Conservation (phyloP, 1,139 yeast genomes). For the Yarrowia galli region DNA sequence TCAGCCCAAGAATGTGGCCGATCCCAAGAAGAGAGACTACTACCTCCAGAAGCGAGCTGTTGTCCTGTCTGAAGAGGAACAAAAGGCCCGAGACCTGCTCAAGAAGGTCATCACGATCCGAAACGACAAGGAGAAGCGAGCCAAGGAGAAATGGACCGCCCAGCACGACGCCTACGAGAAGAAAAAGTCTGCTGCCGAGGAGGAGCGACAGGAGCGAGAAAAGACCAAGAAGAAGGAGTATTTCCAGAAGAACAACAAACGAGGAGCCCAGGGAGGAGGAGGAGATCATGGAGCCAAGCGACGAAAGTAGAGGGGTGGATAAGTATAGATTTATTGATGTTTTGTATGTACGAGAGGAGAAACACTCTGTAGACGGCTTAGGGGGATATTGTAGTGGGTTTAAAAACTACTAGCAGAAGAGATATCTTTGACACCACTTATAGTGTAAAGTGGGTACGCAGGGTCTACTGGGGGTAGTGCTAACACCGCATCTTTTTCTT, state of each 20-base stretch:
- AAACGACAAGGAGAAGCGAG: conserved; percentile 84
- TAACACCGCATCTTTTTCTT: no score
- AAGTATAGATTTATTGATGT: neutral
- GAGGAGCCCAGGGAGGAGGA: conserved; percentile 55
- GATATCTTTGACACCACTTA: no score
- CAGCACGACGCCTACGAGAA: conserved; percentile 78
- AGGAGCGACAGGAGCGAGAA: conserved; percentile 73
- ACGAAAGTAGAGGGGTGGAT: neutral
- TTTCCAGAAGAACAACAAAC: conserved; percentile 76
- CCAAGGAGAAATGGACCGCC: conserved; percentile 74
- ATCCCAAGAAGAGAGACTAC: conserved; percentile 59
- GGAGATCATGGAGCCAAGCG: conserved; percentile 42
- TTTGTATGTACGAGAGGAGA: no score
- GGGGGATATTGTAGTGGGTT: no score
- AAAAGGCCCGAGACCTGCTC: conserved; percentile 88
- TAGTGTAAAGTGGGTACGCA: no score
- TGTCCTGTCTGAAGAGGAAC: conserved; percentile 88
- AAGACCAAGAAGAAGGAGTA: conserved; percentile 86
- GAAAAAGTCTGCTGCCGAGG: conserved; percentile 76
- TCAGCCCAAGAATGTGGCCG: conserved; percentile 73
- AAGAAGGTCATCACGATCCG: conserved; percentile 85
- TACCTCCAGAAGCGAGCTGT: conserved; percentile 94
- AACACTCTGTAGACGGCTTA: no score
- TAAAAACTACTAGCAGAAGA: no score
- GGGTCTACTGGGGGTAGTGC: no score